phyloP scores from a whole-genome alignment of 2,329 filamentous ascomycete species.

The Orbilia oligospora region DNA sequence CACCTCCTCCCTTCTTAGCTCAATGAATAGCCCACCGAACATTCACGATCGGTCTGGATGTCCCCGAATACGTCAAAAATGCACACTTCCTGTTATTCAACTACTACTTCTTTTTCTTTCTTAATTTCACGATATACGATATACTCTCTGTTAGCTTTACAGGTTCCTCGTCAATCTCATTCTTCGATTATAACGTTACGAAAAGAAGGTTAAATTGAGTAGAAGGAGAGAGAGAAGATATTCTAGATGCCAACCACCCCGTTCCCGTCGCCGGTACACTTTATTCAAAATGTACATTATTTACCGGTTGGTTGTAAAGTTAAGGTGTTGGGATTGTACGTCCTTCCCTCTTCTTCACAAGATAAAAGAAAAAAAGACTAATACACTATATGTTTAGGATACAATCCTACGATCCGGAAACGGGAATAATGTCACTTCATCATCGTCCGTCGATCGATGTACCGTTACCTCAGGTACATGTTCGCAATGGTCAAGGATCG shows the following conservation, averaged over 20 bases:
- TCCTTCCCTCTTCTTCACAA: background rate
- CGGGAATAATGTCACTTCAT: constrained; percentile 38
- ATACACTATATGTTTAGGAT: constrained; percentile 22
- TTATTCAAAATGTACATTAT: constrained; percentile 53
- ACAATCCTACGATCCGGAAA: constrained; percentile 32
- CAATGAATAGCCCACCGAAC: background rate
- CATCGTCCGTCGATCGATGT: constrained; percentile 44
- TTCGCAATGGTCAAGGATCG: background rate
- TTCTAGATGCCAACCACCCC: constrained; percentile 55
- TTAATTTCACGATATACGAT: too few species aligned
- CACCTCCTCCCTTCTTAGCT: background rate
- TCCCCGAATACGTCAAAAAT: background rate
- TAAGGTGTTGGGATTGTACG: constrained; percentile 44
- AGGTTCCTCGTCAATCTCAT: background rate
- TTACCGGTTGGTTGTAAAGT: constrained; percentile 41
- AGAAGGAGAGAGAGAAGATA: background rate
- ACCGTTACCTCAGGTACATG: constrained; percentile 2
- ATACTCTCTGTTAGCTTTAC: background rate
- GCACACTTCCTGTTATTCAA: background rate
- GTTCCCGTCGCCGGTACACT: constrained; percentile 41
- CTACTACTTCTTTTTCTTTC: background rate
- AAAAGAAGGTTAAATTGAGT: background rate
- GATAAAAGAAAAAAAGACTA: background rate
- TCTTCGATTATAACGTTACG: background rate
- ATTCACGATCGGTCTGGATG: background rate